Base-by-base conservation (phyloP, 2,329 filamentous ascomycete genomes). In the Stachybotrys elegans region DNA sequence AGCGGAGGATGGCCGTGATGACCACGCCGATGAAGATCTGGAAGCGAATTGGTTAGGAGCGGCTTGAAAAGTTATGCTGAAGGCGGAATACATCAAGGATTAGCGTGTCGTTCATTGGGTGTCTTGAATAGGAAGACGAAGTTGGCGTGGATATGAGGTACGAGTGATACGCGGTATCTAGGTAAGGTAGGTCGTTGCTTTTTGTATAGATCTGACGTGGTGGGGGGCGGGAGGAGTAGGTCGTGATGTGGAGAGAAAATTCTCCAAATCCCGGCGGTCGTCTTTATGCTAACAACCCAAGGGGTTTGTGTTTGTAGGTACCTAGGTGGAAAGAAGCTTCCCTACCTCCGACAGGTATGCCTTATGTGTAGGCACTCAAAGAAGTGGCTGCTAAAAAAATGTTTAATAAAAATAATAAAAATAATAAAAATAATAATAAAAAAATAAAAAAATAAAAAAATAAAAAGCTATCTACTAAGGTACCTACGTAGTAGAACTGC, bases 401-500 rank as follows among this genome's bases (percentile, higher is more conserved):
- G n/a, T n/a, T n/a, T n/a, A n/a, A n/a, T n/a, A n/a, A n/a, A n/a
- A n/a, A n/a, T n/a, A n/a, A n/a, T n/a, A n/a, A n/a, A n/a, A n/a
- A n/a, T n/a, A n/a, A n/a, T n/a, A n/a, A n/a, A n/a, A n/a, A n/a
- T n/a, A n/a, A n/a, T n/a, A n/a, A n/a, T n/a, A n/a, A n/a, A n/a
- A n/a, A n/a, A n/a, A n/a, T n/a, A n/a, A n/a, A n/a, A n/a, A n/a
- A n/a, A n/a, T n/a, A n/a, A n/a, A n/a, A n/a, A n/a, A n/a, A n/a
- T n/a, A n/a, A 34, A 34, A 34, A n/a, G 31, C 31, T 34, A 34
- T 34, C 31, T 34, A 34, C 31, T 16, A 34, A 34, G 31, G 31
- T 34, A 34, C 31, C 31, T 34, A 34, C 31, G 31, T 34, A 34
- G 31, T 34, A 34, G n/a, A n/a, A n/a, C n/a, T n/a, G n/a, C n/a